A percentile compares a stretch with the other conserved stretches of the same genome.
Evolutionary conservation across 768 basidiomycete species (phyloP).

Genomic region (Boletus bicolor): DNA sequence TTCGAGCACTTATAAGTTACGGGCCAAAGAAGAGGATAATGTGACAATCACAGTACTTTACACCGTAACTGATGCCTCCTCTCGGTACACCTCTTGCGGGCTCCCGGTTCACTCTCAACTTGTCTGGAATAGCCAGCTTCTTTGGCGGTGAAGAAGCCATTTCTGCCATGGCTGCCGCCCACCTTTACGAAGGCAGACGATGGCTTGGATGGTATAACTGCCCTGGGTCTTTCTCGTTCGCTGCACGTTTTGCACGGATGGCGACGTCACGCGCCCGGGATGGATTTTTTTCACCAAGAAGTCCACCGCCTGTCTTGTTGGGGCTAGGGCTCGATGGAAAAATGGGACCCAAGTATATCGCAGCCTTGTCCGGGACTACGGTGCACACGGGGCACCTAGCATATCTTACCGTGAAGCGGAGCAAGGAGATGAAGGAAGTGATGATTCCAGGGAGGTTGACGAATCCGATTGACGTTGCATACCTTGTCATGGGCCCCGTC

Average conservation of each 20-base stretch:
- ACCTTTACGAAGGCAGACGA: constrained; percentile 30
- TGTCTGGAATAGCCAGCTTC: constrained; percentile 33
- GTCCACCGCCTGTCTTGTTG: constrained; percentile 18
- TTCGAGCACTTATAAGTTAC: neutral
- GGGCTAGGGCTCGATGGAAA: constrained; percentile 31
- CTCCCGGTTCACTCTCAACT: constrained; percentile 22
- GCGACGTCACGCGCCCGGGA: constrained; percentile 26
- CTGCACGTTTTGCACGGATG: constrained; percentile 31
- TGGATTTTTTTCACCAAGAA: constrained; percentile 20
- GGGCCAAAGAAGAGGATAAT: neutral
- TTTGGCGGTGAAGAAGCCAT: constrained; percentile 37
- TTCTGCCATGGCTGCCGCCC: constrained; percentile 34
- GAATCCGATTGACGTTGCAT: constrained; percentile 16
- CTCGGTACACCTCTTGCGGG: constrained; percentile 10
- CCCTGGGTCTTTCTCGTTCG: constrained; percentile 32
- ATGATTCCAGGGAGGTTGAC: constrained; percentile 21
- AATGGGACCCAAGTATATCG: constrained; percentile 27
- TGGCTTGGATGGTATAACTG: constrained; percentile 39
- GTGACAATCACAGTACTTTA: neutral
- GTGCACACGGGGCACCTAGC: constrained; percentile 23
- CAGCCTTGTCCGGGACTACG: constrained; percentile 24
- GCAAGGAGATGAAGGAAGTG: constrained; percentile 5
- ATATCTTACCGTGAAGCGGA: constrained; percentile 18
- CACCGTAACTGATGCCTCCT: constrained; percentile 17
- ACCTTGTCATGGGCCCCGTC: constrained; percentile 12